phyloP scores from a whole-genome alignment of 345 rosid genomes.

The Anacardium occidentale region DNA sequence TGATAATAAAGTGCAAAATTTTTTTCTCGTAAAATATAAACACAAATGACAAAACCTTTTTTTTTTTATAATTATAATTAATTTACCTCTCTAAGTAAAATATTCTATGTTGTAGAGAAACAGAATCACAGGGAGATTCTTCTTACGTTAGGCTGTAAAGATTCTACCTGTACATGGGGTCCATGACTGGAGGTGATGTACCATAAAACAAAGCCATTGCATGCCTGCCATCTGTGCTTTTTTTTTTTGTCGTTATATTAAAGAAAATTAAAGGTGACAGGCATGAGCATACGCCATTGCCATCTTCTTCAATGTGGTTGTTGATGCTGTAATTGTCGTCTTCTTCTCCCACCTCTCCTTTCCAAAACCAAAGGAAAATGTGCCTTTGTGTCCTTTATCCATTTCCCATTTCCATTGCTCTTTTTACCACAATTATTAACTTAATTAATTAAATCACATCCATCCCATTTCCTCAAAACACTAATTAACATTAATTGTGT shows the following conservation, averaged over 20 bases:
- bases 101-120: too few species aligned
- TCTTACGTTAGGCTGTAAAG: constrained; percentile 21
- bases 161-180: constrained; percentile 16
- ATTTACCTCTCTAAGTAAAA: not conserved
- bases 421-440: not conserved
- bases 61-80: not conserved
- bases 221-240: constrained; percentile 27
- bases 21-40: too few species aligned
- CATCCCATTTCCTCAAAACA: too few species aligned
- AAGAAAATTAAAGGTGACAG: not conserved
- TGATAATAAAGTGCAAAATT: not conserved
- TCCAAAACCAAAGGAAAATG: constrained; percentile 38
- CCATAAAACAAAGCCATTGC: constrained; percentile 17
- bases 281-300: not conserved
- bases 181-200: not conserved
- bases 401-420: too few species aligned
- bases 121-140: constrained; percentile 28
- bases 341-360: constrained; percentile 12
- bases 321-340: constrained; percentile 14
- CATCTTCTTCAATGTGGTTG: constrained; percentile 4
- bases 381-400: not conserved
- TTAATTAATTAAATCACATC: too few species aligned
- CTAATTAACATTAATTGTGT: too few species aligned
- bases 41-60: too few species aligned
- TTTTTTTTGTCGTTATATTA: too few species aligned